phyloP scores from a whole-genome alignment of 1,284 basidiomycete genomes.

The Volvariella surrecta region DNA sequence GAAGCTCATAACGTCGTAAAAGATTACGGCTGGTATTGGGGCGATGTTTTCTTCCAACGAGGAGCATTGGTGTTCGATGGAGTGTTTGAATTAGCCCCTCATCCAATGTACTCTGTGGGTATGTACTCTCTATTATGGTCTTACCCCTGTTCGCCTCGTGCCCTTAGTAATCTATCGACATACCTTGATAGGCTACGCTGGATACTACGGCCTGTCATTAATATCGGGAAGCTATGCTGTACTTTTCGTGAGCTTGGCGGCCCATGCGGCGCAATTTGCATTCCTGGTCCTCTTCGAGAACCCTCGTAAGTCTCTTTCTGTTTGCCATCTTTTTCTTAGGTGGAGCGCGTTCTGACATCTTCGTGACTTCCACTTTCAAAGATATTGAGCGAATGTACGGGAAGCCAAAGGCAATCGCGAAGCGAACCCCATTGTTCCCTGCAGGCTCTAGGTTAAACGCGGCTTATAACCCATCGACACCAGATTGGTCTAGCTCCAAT shows the following conservation, averaged over 20 bases:
- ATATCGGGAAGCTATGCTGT: slow-evolving; percentile 87
- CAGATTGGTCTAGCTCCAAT: slow-evolving; percentile 5
- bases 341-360: slow-evolving; percentile 4
- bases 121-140: slow-evolving; percentile 18
- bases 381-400: slow-evolving; percentile 93
- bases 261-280: slow-evolving; percentile 91
- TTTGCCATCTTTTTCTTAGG: neutral
- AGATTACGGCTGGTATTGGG: slow-evolving; percentile 96
- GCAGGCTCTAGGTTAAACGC: slow-evolving; percentile 9
- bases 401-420: slow-evolving; percentile 78
- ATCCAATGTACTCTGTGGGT: slow-evolving; percentile 94
- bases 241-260: slow-evolving; percentile 86
- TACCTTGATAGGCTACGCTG: slow-evolving; percentile 66
- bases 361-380: slow-evolving; percentile 19
- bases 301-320: slow-evolving; percentile 69
- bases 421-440: slow-evolving; percentile 58
- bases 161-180: slow-evolving; percentile 4
- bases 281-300: slow-evolving; percentile 98
- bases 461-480: slow-evolving; percentile 7
- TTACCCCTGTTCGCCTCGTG: neutral
- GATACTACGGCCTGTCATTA: slow-evolving; percentile 93
- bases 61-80: slow-evolving; percentile 94
- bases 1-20: slow-evolving; percentile 97
- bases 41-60: slow-evolving; percentile 93
- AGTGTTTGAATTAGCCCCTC: slow-evolving; percentile 89